Evolutionary conservation across 1,284 basidiomycete species (phyloP), one percentile per base, ranked within the genome.

Genomic region (Peniophora sp.): DNA sequence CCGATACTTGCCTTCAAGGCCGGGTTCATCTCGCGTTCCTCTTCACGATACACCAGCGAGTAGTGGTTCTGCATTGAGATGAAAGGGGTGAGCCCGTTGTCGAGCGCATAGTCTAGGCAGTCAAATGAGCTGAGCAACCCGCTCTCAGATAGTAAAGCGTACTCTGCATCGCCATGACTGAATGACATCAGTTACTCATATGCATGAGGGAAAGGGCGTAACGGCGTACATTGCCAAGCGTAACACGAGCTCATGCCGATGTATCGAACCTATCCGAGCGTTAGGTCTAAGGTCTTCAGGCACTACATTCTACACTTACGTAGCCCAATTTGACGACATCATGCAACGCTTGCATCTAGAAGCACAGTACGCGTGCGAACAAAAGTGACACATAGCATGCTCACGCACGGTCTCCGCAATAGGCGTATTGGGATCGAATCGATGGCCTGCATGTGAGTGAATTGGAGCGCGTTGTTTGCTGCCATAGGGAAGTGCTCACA

Each of bases 51-150:
- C 10, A 68, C 49, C 12, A 69, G 52, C 19, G 53, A 63, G 57
- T 71, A 65, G 50, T 69, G 73, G 60, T 75, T 74, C 55, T 81
- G 77, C 77, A 79, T 78, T 20, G 69, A 69, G 61, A 77, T 72
- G 65, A 75, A 77, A 1, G 69, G 71, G 16, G 73, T 76, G 44
- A 75, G 64, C 39, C 64, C 63, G 61, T 76, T 63, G 11, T 47
- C 52, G 53, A 65, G 62, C 3, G 62, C 63, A 44, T 67, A 65
- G 53, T 62, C 63, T 66, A 48, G 2, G 16, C 23, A 25, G 65
- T 66, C 68, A 39, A 64, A 61, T 68, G n/a, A 41, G 39, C 16
- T n/a, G 20, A 8, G 20, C 39, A 16, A 8, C n/a, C n/a, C 20
- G n/a, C 8, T n/a, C 39, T 41, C 39, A 8, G 38, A 16, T n/a